Evolutionary conservation across 2,329 filamentous ascomycete species (phyloP).

Genomic region (Penicillium sp.): DNA sequence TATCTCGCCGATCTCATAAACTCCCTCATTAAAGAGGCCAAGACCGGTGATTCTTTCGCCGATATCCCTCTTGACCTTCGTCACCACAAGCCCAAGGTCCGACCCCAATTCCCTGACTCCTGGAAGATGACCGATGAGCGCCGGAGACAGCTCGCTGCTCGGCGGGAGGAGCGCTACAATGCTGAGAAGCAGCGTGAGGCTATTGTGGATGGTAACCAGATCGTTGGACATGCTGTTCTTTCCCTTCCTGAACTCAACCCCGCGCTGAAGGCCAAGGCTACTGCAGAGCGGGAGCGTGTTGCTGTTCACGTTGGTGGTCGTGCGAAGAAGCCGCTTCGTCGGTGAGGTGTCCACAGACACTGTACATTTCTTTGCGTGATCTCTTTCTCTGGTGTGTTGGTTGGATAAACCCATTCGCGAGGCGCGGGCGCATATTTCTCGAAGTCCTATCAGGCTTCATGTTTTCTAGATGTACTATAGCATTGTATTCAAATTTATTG

Average conservation of each 20-base stretch:
- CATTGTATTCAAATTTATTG: conserved; percentile 23
- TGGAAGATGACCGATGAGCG: conserved; percentile 79
- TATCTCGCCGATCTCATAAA: conserved; percentile 79
- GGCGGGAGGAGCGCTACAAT: conserved; percentile 53
- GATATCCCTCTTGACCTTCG: conserved; percentile 88
- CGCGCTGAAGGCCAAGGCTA: conserved; percentile 24
- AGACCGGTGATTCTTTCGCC: conserved; percentile 78
- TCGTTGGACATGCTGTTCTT: conserved; percentile 37
- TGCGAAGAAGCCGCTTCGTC: conserved; percentile 18
- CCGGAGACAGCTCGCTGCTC: conserved; percentile 62
- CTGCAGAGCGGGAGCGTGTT: conserved; percentile 27
- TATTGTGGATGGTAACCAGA: conserved; percentile 52
- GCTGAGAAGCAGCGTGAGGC: conserved; percentile 60
- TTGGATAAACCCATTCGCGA: conserved; percentile 29
- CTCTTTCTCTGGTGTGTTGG: conserved; percentile 23
- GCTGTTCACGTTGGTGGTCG: conserved; percentile 27
- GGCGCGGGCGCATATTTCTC: conserved; percentile 35
- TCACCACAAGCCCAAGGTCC: conserved; percentile 70
- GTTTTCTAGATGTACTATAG: conserved; percentile 29
- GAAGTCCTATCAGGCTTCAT: conserved; percentile 26
- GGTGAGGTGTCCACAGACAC: conserved; percentile 14
- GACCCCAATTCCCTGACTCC: conserved; percentile 71
- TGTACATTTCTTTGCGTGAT: conserved; percentile 23
- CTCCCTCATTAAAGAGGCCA: conserved; percentile 71
- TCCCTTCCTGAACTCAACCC: conserved; percentile 35